Evolutionary conservation across 2,329 filamentous ascomycete genomes (phyloP).

Genomic region (Hypoxylon sp.): DNA sequence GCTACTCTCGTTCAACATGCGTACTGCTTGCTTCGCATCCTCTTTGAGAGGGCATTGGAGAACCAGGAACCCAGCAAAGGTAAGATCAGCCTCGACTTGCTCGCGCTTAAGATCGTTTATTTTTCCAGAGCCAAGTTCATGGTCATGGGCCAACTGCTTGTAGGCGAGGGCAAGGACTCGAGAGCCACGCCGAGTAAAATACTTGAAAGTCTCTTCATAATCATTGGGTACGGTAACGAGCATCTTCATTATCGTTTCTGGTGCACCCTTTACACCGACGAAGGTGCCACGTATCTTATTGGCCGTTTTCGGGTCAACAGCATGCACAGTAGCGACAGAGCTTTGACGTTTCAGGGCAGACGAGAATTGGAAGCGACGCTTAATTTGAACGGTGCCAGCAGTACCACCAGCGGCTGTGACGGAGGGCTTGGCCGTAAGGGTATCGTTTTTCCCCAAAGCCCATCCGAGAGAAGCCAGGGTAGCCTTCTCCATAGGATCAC

Average conservation of each 20-base stretch:
- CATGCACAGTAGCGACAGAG: constrained; percentile 87
- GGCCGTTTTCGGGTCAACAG: constrained; percentile 78
- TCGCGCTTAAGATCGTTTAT: constrained; percentile 97
- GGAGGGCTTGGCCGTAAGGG: constrained; percentile 76
- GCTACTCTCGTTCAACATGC: constrained; percentile 98
- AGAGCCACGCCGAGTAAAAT: constrained; percentile 95
- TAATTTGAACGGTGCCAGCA: constrained; percentile 89
- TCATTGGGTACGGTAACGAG: constrained; percentile 83
- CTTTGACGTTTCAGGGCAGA: constrained; percentile 96
- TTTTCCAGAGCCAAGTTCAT: constrained; percentile 83
- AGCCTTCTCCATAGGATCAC: constrained; percentile 99
- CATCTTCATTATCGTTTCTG: constrained; percentile 97
- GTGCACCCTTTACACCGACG: constrained; percentile 95
- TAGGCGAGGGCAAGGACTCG: constrained; percentile 94
- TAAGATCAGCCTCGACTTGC: constrained; percentile 85
- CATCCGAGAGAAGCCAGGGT: constrained; percentile 91
- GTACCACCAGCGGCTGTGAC: constrained; percentile 63
- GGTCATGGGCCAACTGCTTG: constrained; percentile 87
- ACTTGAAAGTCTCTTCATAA: constrained; percentile 98
- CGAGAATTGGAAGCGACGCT: constrained; percentile 97
- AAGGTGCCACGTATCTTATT: constrained; percentile 88
- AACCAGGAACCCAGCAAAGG: constrained; percentile 95
- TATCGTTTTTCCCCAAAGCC: constrained; percentile 91
- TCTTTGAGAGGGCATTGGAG: constrained; percentile 97
- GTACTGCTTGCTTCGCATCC: constrained; percentile 92